Conservation (phyloP, 2,329 filamentous ascomycete genomes). For the Akanthomyces dipterigenus region DNA sequence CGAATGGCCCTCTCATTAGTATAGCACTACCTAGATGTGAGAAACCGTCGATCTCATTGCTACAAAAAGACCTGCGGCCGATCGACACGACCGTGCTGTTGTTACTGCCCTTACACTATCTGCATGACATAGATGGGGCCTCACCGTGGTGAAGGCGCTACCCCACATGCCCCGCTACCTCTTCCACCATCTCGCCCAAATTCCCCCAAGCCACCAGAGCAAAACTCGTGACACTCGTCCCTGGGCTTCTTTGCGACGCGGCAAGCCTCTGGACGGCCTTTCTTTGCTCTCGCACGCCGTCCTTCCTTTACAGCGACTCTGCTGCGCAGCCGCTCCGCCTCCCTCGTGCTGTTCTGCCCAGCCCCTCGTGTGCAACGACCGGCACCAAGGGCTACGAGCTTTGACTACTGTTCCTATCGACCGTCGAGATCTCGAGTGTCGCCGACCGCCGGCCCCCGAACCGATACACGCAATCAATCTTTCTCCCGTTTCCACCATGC, state of each 20-base stretch:
- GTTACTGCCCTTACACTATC: not conserved
- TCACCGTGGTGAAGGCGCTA: not conserved
- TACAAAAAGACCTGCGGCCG: no score
- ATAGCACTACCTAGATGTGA: no score
- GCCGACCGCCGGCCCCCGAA: not conserved
- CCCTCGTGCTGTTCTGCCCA: not conserved
- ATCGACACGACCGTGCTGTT: not conserved
- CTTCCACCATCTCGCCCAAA: not conserved
- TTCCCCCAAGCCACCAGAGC: not conserved
- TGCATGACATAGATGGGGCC: not conserved
- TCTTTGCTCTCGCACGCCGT: not conserved
- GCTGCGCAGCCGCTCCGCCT: not conserved
- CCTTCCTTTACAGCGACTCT: not conserved
- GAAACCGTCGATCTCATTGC: no score
- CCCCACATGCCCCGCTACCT: constrained; percentile 6
- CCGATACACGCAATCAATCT: not conserved
- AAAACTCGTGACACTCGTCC: not conserved
- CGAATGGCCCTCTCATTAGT: no score
- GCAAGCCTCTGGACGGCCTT: not conserved
- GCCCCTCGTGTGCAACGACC: not conserved
- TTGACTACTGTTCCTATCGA: not conserved
- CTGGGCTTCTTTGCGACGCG: not conserved
- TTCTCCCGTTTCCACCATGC: constrained; percentile 22
- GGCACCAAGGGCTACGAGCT: not conserved
- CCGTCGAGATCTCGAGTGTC: not conserved